Conservation (phyloP, 2,329 filamentous ascomycete species). For the Pseudopyricularia cyperi region DNA sequence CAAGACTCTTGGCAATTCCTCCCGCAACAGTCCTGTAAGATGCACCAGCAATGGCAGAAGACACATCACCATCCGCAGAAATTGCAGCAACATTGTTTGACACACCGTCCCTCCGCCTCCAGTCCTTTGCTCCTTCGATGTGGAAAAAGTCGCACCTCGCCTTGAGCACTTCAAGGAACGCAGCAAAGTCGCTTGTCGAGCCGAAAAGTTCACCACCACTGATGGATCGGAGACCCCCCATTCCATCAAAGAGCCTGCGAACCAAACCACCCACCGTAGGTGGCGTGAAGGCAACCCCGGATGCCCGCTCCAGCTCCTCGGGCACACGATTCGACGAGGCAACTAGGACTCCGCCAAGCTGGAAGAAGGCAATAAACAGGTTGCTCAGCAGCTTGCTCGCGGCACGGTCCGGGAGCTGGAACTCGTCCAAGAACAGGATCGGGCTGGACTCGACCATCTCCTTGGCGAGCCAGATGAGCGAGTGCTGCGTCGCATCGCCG, state of each 20-base stretch:
- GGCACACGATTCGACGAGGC: constrained; percentile 77
- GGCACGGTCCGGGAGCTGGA: constrained; percentile 68
- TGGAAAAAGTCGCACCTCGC: constrained; percentile 74
- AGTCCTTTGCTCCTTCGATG: constrained; percentile 65
- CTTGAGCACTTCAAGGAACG: constrained; percentile 63
- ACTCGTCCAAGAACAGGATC: constrained; percentile 71
- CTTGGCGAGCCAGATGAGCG: constrained; percentile 59
- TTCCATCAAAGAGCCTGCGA: constrained; percentile 18
- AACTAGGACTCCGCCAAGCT: constrained; percentile 67
- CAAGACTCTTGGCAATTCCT: neutral
- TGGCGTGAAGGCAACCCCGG: constrained; percentile 53
- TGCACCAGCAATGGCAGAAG: neutral
- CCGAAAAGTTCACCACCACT: constrained; percentile 36
- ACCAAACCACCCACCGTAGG: constrained; percentile 39
- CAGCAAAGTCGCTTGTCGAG: constrained; percentile 58
- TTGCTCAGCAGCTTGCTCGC: constrained; percentile 69
- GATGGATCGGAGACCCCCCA: constrained; percentile 18
- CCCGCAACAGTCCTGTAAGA: neutral
- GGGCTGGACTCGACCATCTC: constrained; percentile 64
- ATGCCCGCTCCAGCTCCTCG: constrained; percentile 65
- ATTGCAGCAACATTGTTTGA: neutral
- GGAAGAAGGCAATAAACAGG: constrained; percentile 68
- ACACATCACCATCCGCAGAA: neutral
- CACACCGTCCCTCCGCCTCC: constrained; percentile 43
- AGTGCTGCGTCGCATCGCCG: constrained; percentile 39